Evolutionary conservation across 2,329 filamentous ascomycete species (phyloP).

Genomic region (Nothopassalora personata): DNA sequence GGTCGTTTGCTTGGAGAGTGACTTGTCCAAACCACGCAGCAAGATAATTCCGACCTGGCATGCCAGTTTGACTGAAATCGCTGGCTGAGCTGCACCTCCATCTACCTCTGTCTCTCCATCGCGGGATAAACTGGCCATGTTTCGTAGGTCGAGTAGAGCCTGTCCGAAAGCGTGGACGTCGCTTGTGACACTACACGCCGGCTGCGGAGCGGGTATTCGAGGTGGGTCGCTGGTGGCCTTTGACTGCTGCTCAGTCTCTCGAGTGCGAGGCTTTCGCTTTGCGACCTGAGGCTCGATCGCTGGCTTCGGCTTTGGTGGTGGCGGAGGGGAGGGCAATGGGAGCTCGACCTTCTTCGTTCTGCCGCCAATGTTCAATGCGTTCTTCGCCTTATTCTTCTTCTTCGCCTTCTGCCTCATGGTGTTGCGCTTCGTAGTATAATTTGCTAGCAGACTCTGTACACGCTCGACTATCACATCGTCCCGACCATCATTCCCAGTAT

Average conservation of each 20-base stretch:
- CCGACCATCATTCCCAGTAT: not conserved
- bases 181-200: not conserved
- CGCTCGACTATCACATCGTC: slow-evolving; percentile 10
- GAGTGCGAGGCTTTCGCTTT: not conserved
- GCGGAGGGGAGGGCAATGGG: slow-evolving; percentile 3
- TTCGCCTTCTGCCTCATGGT: slow-evolving; percentile 17
- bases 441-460: slow-evolving; percentile 3
- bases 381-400: slow-evolving; percentile 9
- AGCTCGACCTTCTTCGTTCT: not conserved
- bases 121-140: not conserved
- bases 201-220: not conserved
- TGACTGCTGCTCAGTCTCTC: not conserved
- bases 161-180: not conserved
- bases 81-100: not conserved
- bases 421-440: slow-evolving; percentile 6
- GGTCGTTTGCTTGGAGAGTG: not conserved
- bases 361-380: not conserved
- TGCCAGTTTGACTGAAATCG: slow-evolving; percentile 6
- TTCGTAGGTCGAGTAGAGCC: not conserved
- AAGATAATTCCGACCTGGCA: slow-evolving; percentile 13
- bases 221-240: not conserved
- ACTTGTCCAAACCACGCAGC: not conserved
- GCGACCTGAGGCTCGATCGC: not conserved
- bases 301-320: not conserved
- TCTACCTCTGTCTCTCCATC: not conserved